Evolutionary conservation across 2,329 filamentous ascomycete genomes (phyloP).

Genomic region (Fusarium phyllophilum): DNA sequence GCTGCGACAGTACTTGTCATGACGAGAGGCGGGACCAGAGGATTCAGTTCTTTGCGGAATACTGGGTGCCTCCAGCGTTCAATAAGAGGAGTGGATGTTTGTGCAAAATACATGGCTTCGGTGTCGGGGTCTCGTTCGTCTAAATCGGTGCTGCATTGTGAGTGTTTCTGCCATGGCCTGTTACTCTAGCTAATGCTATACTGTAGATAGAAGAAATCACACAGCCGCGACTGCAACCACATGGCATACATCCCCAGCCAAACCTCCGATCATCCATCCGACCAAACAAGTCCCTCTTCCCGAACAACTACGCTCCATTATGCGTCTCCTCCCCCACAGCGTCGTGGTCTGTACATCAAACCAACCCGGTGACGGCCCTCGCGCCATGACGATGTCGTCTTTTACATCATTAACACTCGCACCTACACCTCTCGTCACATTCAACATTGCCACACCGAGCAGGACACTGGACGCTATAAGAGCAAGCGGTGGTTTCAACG

Average conservation of each 20-base stretch:
- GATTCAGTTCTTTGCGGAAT: conserved; percentile 28
- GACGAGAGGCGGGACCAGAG: conserved; percentile 26
- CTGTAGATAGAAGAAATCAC: conserved; percentile 31
- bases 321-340: conserved; percentile 65
- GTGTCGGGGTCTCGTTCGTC: neutral
- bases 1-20: conserved; percentile 24
- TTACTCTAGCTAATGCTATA: conserved; percentile 12
- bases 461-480: conserved; percentile 64
- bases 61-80: neutral
- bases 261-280: conserved; percentile 51
- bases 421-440: conserved; percentile 64
- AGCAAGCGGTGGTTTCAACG: conserved; percentile 59
- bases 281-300: conserved; percentile 49
- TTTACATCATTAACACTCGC: conserved; percentile 65
- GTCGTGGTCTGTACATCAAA: conserved; percentile 66
- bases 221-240: conserved; percentile 24
- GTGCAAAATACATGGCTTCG: neutral
- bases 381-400: conserved; percentile 70
- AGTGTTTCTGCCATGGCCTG: neutral
- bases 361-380: conserved; percentile 48
- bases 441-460: conserved; percentile 67
- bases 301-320: conserved; percentile 61
- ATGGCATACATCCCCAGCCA: conserved; percentile 47
- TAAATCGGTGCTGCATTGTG: conserved; percentile 22
- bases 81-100: neutral